Evolutionary conservation across 768 basidiomycete genomes (phyloP).

Genomic region (Melanogaster broomeanus): DNA sequence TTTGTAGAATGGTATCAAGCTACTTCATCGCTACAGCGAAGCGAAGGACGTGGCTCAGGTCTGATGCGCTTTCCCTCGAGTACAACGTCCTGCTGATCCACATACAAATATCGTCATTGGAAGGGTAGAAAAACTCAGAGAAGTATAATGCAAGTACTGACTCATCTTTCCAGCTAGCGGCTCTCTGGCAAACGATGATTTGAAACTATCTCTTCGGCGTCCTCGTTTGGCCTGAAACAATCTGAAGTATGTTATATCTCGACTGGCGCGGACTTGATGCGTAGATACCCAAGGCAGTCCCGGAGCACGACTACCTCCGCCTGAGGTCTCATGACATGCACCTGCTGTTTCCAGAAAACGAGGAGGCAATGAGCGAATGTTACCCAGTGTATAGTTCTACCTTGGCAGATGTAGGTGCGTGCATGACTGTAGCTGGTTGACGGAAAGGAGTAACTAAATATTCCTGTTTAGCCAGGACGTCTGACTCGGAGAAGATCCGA

Average conservation of each 20-base stretch:
- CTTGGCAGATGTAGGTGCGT: constrained; percentile 31
- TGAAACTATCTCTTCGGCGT: constrained; percentile 61
- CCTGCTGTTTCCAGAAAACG: constrained; percentile 49
- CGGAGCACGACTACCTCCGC: constrained; percentile 51
- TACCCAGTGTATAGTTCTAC: constrained; percentile 8
- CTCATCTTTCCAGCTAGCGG: constrained; percentile 72
- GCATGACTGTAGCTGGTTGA: too few relatives aligned
- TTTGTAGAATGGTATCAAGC: constrained; percentile 70
- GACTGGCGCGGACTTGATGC: neutral
- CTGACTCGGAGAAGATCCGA: too few relatives aligned
- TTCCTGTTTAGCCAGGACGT: too few relatives aligned
- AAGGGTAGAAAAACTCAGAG: constrained; percentile 46
- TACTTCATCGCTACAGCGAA: constrained; percentile 76
- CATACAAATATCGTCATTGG: constrained; percentile 86
- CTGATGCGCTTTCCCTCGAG: too few relatives aligned
- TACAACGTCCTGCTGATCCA: neutral
- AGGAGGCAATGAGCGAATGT: neutral
- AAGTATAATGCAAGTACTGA: constrained; percentile 9
- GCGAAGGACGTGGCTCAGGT: constrained; percentile 84
- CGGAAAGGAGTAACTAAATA: too few relatives aligned
- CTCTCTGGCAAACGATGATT: constrained; percentile 67
- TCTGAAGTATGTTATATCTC: neutral
- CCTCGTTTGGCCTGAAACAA: too few relatives aligned
- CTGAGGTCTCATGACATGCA: constrained; percentile 47
- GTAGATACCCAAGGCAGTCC: constrained; percentile 44